These are phyloP conservation scores for Sclerotinia borealis DNA, from an alignment of 2,329 filamentous ascomycete species.

Conservation along the genomic window DNA sequence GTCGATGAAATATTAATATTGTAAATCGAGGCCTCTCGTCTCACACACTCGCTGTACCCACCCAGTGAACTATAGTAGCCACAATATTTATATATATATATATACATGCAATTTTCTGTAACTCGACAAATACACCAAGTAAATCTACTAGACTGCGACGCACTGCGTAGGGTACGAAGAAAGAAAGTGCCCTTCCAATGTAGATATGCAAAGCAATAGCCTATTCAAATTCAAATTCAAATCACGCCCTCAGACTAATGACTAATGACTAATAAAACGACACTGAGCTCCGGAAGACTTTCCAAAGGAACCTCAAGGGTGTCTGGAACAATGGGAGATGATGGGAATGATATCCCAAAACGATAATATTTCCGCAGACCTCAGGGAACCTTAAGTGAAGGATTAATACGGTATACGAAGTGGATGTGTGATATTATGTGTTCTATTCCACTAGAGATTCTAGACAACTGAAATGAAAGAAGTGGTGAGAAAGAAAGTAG, in stretches of 20 bases:
- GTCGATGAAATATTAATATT: neutral
- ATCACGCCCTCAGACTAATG: too few relatives aligned
- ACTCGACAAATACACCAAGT: neutral
- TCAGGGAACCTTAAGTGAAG: too few relatives aligned
- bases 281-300: neutral
- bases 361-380: neutral
- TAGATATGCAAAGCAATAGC: neutral
- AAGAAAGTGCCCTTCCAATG: neutral
- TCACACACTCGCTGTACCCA: too few relatives aligned
- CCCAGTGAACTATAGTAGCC: too few relatives aligned
- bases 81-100: neutral
- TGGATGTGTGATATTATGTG: neutral
- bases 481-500: neutral
- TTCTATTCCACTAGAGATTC: neutral
- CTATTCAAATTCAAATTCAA: neutral
- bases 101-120: neutral
- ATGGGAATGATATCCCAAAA: neutral
- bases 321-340: neutral
- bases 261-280: neutral
- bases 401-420: neutral
- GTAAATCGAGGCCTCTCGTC: too few relatives aligned
- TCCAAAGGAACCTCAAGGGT: neutral
- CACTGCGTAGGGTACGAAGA: neutral
- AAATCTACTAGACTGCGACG: too few relatives aligned
- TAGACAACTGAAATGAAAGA: neutral